These are phyloP conservation scores for Neurospora sp. DNA, from an alignment of 495 filamentous ascomycete genomes.

Conservation along the genomic window DNA sequence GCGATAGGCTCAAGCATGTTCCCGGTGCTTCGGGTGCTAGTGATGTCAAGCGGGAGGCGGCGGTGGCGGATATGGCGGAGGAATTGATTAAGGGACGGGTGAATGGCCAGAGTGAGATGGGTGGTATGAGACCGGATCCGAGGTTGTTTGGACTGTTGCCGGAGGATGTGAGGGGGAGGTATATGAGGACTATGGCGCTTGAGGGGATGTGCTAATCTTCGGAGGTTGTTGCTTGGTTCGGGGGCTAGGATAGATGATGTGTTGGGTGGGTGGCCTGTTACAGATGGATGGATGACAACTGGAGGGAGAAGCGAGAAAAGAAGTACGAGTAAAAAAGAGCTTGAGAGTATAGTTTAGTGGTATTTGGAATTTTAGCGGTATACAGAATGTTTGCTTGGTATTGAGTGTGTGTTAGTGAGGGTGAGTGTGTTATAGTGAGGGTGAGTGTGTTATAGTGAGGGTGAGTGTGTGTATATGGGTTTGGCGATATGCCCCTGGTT, in stretches of 20 bases:
- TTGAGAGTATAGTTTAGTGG: not conserved
- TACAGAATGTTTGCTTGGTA: not conserved
- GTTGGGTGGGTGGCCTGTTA: not conserved
- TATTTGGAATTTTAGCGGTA: not conserved
- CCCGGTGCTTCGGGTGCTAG: not conserved
- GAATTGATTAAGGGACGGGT: conserved; percentile 14
- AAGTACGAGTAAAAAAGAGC: not conserved
- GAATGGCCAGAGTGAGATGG: not conserved
- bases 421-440: not conserved
- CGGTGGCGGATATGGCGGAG: conserved; percentile 73
- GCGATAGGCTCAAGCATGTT: conserved; percentile 33
- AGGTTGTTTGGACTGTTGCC: conserved; percentile 20
- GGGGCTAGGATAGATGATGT: not conserved
- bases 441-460: too few species aligned
- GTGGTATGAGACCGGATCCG: conserved; percentile 8
- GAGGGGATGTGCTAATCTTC: conserved; percentile 1
- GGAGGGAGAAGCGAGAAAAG: not conserved
- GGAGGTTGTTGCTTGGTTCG: not conserved
- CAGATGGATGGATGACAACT: not conserved
- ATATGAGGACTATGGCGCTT: conserved; percentile 18
- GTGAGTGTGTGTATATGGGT: not conserved
- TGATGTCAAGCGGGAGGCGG: conserved; percentile 42
- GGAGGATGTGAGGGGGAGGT: conserved; percentile 18
- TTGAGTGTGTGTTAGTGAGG: not conserved
- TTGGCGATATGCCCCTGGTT: not conserved